Evolutionary conservation across 768 basidiomycete species (phyloP).

Genomic region (Amanita jacksonii): DNA sequence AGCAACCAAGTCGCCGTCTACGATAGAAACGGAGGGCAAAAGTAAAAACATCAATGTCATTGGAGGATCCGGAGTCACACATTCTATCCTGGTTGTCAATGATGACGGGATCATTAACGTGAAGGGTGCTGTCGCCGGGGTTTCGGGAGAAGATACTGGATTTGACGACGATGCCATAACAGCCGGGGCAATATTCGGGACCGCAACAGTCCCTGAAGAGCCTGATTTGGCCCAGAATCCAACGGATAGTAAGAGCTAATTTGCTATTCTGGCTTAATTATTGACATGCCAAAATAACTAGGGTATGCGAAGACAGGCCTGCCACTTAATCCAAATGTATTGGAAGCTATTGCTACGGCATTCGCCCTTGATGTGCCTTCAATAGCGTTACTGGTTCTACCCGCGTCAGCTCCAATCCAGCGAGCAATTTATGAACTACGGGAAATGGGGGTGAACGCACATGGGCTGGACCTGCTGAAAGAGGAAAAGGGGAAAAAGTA

Average conservation of each 20-base stretch:
- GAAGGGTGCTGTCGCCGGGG: slow-evolving; percentile 33
- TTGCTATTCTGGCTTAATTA: slow-evolving; percentile 7
- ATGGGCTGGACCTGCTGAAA: slow-evolving; percentile 43
- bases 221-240: slow-evolving; percentile 14
- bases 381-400: slow-evolving; percentile 58
- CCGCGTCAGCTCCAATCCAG: slow-evolving; percentile 48
- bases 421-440: slow-evolving; percentile 58
- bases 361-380: slow-evolving; percentile 70
- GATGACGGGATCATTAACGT: slow-evolving; percentile 49
- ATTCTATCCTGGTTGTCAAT: slow-evolving; percentile 56
- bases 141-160: slow-evolving; percentile 14
- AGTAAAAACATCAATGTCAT: slow-evolving; percentile 10
- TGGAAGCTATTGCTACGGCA: slow-evolving; percentile 62
- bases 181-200: slow-evolving; percentile 14
- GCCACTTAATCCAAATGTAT: slow-evolving; percentile 41
- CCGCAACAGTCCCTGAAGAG: slow-evolving; percentile 9
- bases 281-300: slow-evolving; percentile 16
- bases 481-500: slow-evolving; percentile 33
- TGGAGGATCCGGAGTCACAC: slow-evolving; percentile 21
- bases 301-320: slow-evolving; percentile 37
- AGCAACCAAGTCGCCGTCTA: slow-evolving; percentile 11
- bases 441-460: slow-evolving; percentile 57
- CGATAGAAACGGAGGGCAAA: slow-evolving; percentile 5
- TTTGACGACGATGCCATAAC: slow-evolving; percentile 12
- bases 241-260: slow-evolving; percentile 16